Evolutionary conservation across 176 grass and related monocot species (phyloP), one percentile per base, ranked within the genome.

Genomic region (Cenchrus americanus): DNA sequence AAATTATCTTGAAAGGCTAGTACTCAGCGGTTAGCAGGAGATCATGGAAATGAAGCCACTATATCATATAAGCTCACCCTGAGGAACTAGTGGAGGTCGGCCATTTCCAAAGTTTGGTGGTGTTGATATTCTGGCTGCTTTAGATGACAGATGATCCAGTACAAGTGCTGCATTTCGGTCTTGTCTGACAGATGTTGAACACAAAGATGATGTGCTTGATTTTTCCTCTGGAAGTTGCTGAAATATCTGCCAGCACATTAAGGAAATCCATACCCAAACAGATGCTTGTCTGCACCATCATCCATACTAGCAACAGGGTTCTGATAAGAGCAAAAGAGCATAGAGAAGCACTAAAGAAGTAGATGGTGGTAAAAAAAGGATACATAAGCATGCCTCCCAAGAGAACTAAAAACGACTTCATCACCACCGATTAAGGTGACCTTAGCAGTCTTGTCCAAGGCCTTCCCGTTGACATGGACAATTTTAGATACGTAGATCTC

Each of bases 391-490:
- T 95, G 93, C 22, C 84, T 91, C 75, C 91, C 86, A 66, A 88
- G 63, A 54, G 85, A 91, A 90, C 73, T 83, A 77, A 98, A 98
- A 88, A 87, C 67, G 78, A 98, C 89, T 89, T 98, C 96, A 87
- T 98, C 96, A 43, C 96, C 96, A 79, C 91, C 91, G 46, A 30
- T 46, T 68, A 98, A 86, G 62, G 87, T 86, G 83, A 95, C 86
- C 76, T 90, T 87, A 21, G 89, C 70, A 90, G 87, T 46, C 86
- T 93, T 95, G 75, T 95, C 96, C 54, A 98, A 62, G 43, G 77
- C 89, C 88, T 92, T 98, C 70, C 96, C 96, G 72, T 98, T 98
- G 71, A 98, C 93, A 90, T 82, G 80, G 60, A 98, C 87, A 88
- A 85, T 72, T 84, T 94, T 98, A 24, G 93, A 88, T 37, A 90